Conservation (phyloP, 371 early-diverging fungal genomes). For the Circinella umbellata region DNA sequence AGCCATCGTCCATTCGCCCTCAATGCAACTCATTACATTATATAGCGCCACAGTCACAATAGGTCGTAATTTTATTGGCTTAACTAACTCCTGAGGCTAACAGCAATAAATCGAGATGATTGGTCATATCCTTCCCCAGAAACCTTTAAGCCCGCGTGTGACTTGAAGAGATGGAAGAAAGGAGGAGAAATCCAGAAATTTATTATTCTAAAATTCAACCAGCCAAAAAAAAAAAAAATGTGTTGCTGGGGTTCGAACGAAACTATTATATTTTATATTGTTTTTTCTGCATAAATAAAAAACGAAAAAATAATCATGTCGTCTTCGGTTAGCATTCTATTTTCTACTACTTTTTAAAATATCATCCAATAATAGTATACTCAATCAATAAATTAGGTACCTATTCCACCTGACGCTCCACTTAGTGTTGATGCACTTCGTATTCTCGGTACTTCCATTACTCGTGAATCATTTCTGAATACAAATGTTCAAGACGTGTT, state of each 20-base stretch:
- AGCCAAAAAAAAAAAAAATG: neutral
- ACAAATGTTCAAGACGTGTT: conserved; percentile 39
- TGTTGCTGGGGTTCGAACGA: neutral
- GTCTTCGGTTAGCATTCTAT: conserved; percentile 4
- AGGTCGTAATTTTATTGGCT: too few species aligned
- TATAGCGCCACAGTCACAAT: too few species aligned
- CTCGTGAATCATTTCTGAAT: conserved; percentile 52
- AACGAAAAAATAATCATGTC: neutral
- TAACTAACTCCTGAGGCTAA: too few species aligned
- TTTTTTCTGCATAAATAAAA: neutral
- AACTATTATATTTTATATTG: neutral
- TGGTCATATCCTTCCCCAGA: too few species aligned
- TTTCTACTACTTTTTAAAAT: neutral
- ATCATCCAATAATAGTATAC: neutral
- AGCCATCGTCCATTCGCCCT: too few species aligned
- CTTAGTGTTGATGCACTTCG: conserved; percentile 45
- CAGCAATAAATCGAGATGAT: too few species aligned
- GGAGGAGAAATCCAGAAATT: too few species aligned
- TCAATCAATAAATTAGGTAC: neutral
- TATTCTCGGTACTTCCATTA: conserved; percentile 38
- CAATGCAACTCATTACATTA: too few species aligned
- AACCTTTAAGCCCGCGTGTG: neutral
- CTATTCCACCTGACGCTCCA: conserved; percentile 41
- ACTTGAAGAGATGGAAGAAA: neutral
- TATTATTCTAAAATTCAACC: too few species aligned